Evolutionary conservation across 2,329 filamentous ascomycete species (phyloP).

Genomic region (Pseudomassariella vexata): DNA sequence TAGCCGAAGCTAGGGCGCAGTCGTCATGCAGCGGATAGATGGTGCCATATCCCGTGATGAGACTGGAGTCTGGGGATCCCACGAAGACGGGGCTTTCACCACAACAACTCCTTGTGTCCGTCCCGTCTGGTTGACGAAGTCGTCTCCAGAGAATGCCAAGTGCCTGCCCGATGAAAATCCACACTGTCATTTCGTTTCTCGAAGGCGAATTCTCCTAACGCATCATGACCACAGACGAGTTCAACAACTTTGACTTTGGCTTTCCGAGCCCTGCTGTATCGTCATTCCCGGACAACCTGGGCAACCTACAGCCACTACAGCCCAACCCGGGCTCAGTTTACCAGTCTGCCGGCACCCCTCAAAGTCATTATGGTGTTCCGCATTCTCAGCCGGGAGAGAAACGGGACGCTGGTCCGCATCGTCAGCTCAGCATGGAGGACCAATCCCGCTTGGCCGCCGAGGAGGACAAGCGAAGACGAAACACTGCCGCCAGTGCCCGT

Average conservation of each 20-base stretch:
- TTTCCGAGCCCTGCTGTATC: conserved; percentile 46
- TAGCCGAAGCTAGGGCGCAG: conserved; percentile 26
- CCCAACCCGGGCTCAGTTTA: conserved; percentile 44
- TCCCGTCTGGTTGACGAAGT: conserved; percentile 16
- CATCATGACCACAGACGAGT: conserved; percentile 50
- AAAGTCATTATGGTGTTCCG: conserved; percentile 26
- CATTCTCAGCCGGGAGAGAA: conserved; percentile 33
- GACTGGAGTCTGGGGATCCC: conserved; percentile 23
- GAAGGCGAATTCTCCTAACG: conserved; percentile 29
- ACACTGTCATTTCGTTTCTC: conserved; percentile 15
- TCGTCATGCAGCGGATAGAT: conserved; percentile 37
- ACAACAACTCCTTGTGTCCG: too few species aligned
- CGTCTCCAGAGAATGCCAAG: conserved; percentile 20
- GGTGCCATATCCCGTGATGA: conserved; percentile 61
- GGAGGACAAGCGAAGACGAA: conserved; percentile 84
- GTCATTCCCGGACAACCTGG: conserved; percentile 35
- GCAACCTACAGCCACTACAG: conserved; percentile 44
- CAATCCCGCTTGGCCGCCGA: conserved; percentile 56
- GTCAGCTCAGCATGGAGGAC: conserved; percentile 59
- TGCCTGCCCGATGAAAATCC: conserved; percentile 18
- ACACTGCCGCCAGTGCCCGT: conserved; percentile 81
- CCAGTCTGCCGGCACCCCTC: conserved; percentile 30
- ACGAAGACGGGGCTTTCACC: too few species aligned
- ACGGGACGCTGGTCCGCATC: conserved; percentile 31
- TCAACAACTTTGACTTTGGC: conserved; percentile 51